Base-by-base conservation (phyloP, 352 stramenopile species). In the Globisporangium ultimum region DNA sequence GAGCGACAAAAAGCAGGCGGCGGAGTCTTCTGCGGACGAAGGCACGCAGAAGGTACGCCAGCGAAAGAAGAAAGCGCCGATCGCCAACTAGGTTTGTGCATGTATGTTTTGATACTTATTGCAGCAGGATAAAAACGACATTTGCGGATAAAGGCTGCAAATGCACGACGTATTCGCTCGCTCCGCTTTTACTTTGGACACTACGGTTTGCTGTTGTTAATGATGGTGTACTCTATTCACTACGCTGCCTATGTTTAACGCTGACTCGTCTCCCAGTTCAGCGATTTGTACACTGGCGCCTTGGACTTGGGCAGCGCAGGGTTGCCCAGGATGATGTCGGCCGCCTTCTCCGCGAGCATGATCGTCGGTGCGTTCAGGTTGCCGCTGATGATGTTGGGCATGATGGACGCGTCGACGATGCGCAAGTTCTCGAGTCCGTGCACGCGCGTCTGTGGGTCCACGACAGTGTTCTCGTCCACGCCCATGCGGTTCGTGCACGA, bases 351-450 rank as follows among this genome's bases (percentile, higher is more conserved):
- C 12, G 88, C 94, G 38, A 98, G 74, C 76, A 97, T 97, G 66
- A 98, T 96, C 32, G 92, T 89, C n/a, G 92, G 96, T 1, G 70
- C 89, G 68, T 98, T 98, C 17, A 97, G 78, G 66, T 98, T 98
- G 47, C 95, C 95, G 53, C 90, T 97, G 53, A 97, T 76, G 52
- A 98, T 97, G 66, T 90, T 95, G 42, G 93, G 93, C 79, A 98
- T 97, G 61, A 98, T 90, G 43, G 87, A 97, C 32, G 94, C 91
- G 64, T 98, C 95, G 2, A 94, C 89, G 12, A 98, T 71, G 34
- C 89, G 84, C 38, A 98, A 72, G 53, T 87, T 84, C 22, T 97
- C 76, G 17, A 98, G 48, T 17, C 90, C 92, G 50, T 93, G 81
- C 21, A 98, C 91, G 15, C 76, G 75, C 40, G 93, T 89, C 52